Evolutionary conservation across 441 rosid species (phyloP).

Genomic region (Euphorbia schlechtendalii): DNA sequence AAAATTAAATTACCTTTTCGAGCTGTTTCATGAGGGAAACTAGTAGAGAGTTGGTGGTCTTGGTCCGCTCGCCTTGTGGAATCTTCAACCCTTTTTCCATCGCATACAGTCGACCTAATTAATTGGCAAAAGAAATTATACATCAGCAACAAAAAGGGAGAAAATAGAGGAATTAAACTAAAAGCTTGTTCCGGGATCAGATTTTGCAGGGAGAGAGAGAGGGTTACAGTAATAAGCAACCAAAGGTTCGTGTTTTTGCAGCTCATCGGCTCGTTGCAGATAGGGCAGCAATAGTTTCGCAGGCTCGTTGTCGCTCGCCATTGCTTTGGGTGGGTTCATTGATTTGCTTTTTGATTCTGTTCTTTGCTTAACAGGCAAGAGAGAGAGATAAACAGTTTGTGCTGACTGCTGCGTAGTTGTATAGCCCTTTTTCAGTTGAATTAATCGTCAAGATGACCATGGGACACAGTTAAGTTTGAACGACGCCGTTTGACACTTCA

Average conservation of each 20-base stretch:
- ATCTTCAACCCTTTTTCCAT: conserved; percentile 88
- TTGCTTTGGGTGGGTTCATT: conserved; percentile 32
- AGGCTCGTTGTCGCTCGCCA: conserved; percentile 75
- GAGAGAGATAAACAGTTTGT: too few species aligned
- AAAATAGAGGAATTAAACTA: conserved; percentile 4
- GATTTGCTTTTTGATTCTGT: too few species aligned
- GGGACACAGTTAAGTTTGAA: too few species aligned
- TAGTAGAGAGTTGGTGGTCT: conserved; percentile 75
- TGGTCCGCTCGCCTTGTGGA: conserved; percentile 74
- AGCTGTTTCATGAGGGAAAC: conserved; percentile 92
- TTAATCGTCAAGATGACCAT: too few species aligned
- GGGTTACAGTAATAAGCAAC: conserved; percentile 84
- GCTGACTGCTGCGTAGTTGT: too few species aligned
- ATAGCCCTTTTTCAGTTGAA: not conserved
- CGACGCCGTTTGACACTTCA: too few species aligned
- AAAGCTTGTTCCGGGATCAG: conserved; percentile 6
- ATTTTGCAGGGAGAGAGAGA: not conserved
- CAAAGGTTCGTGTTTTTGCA: conserved; percentile 89
- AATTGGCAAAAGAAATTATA: not conserved
- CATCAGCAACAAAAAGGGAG: too few species aligned
- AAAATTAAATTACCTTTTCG: too few species aligned
- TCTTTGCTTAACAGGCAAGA: too few species aligned
- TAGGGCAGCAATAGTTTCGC: conserved; percentile 82
- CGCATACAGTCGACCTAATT: conserved; percentile 79
- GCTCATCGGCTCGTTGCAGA: conserved; percentile 93